Conservation (phyloP, 345 rosid genomes). For the Pistacia integerrima region DNA sequence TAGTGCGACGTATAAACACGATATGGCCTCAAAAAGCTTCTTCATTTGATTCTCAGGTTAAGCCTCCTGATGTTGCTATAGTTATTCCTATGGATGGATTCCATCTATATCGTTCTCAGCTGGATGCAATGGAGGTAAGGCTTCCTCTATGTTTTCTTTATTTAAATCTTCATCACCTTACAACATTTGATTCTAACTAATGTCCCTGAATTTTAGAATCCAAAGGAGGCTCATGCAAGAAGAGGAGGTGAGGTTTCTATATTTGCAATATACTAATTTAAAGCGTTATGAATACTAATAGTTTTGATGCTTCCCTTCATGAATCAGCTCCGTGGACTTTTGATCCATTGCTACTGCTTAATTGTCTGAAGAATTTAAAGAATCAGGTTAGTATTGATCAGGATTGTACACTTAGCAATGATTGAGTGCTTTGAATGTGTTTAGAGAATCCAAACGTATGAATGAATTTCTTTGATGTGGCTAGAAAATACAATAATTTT, state of each 20-base stretch:
- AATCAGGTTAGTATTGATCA: constrained; percentile 56
- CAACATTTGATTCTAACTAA: constrained; percentile 13
- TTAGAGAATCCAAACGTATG: not conserved
- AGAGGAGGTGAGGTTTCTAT: constrained; percentile 77
- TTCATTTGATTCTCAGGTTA: constrained; percentile 66
- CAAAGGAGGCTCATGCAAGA: constrained; percentile 95
- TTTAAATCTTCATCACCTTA: constrained; percentile 4
- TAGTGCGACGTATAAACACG: constrained; percentile 62
- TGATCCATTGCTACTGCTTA: constrained; percentile 58
- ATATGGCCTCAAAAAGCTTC: constrained; percentile 73
- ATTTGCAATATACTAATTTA: constrained; percentile 18
- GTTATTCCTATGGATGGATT: constrained; percentile 97
- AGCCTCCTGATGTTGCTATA: constrained; percentile 67
- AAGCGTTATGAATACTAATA: constrained; percentile 7
- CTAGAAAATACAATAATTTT: constrained; percentile 3
- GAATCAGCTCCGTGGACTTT: constrained; percentile 95
- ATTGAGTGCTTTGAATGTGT: not conserved
- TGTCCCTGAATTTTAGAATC: constrained; percentile 50
- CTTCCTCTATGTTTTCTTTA: constrained; percentile 12
- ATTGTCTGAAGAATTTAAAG: constrained; percentile 71
- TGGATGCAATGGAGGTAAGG: constrained; percentile 93
- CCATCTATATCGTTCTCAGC: constrained; percentile 84
- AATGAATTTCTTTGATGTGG: not conserved
- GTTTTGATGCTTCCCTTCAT: constrained; percentile 25
- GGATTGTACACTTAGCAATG: constrained; percentile 4